These are phyloP conservation scores for Thraustochytrium aureum DNA, from an alignment of 352 stramenopile species.

Conservation along the genomic window DNA sequence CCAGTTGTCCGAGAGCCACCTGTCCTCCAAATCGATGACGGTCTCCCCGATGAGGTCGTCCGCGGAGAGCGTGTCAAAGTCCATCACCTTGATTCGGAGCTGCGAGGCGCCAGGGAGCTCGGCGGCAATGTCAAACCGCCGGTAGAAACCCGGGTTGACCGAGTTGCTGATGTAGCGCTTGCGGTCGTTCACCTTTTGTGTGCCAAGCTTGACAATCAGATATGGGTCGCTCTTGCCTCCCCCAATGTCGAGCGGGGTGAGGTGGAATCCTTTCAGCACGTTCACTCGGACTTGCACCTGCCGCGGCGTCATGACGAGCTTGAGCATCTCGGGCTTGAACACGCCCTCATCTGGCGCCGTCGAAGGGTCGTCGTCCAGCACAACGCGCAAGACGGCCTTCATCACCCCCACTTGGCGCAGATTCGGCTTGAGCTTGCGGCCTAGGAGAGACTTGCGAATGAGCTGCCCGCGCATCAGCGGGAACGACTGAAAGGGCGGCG, in stretches of 20 bases:
- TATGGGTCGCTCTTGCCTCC: constrained; percentile 80
- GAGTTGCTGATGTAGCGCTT: constrained; percentile 73
- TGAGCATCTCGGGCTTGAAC: constrained; percentile 55
- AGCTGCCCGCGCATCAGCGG: constrained; percentile 28
- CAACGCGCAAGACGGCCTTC: constrained; percentile 25
- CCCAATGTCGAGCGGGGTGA: constrained; percentile 75
- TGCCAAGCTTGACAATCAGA: constrained; percentile 72
- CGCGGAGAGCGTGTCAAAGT: constrained; percentile 77
- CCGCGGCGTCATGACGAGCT: constrained; percentile 70
- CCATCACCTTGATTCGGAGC: constrained; percentile 80
- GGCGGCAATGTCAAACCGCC: constrained; percentile 82
- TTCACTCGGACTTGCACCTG: constrained; percentile 79
- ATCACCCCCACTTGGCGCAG: constrained; percentile 29
- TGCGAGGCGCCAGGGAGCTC: constrained; percentile 77
- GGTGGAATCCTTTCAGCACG: constrained; percentile 71
- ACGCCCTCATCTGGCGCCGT: not conserved
- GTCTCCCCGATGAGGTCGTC: constrained; percentile 87
- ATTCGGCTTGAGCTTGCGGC: constrained; percentile 37
- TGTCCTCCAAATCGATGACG: constrained; percentile 86
- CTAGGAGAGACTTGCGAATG: constrained; percentile 47
- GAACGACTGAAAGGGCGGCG: constrained; percentile 15
- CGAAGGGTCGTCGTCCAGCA: not conserved
- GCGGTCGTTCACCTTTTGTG: constrained; percentile 75
- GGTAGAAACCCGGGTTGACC: constrained; percentile 79
- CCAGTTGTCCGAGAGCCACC: constrained; percentile 82